phyloP scores from a whole-genome alignment of 2,329 filamentous ascomycete species.

The Sarocladium strictum region DNA sequence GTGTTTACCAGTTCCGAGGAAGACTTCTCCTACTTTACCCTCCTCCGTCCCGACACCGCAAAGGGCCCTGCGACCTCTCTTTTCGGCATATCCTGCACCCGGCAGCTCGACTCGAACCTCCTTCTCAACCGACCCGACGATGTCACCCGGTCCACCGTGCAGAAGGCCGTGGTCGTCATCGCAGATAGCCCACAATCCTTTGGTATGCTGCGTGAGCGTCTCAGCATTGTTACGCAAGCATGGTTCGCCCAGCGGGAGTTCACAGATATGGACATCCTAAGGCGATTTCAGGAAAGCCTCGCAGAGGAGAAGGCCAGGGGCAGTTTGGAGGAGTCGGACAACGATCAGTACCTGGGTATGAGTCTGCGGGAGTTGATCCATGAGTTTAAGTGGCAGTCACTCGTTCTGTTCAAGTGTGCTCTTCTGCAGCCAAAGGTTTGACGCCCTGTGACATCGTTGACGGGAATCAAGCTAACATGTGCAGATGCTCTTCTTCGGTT shows the following conservation, averaged over 20 bases:
- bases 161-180: slow-evolving; percentile 96
- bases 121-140: slow-evolving; percentile 76
- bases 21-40: slow-evolving; percentile 98
- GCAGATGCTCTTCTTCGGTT: slow-evolving; percentile 97
- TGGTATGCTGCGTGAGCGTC: slow-evolving; percentile 80
- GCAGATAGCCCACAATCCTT: slow-evolving; percentile 87
- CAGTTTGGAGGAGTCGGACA: slow-evolving; percentile 60
- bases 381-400: slow-evolving; percentile 89
- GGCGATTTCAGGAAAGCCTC: slow-evolving; percentile 86
- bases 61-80: slow-evolving; percentile 65
- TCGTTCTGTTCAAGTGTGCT: slow-evolving; percentile 90
- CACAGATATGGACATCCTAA: slow-evolving; percentile 80
- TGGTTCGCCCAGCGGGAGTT: slow-evolving; percentile 98
- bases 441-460: neutral
- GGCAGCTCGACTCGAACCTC: slow-evolving; percentile 76
- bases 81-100: slow-evolving; percentile 92
- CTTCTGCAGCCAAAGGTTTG: slow-evolving; percentile 87
- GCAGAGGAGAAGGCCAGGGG: slow-evolving; percentile 58
- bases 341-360: slow-evolving; percentile 82
- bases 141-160: slow-evolving; percentile 94
- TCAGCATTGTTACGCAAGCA: slow-evolving; percentile 85
- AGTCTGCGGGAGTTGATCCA: slow-evolving; percentile 87
- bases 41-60: slow-evolving; percentile 58
- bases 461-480: neutral
- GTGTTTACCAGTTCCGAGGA: slow-evolving; percentile 71